Percentiles rank a stretch among this genome's conserved stretches.
Conservation (phyloP, 2,329 filamentous ascomycete genomes). For the Colletotrichum tamarilloi region DNA sequence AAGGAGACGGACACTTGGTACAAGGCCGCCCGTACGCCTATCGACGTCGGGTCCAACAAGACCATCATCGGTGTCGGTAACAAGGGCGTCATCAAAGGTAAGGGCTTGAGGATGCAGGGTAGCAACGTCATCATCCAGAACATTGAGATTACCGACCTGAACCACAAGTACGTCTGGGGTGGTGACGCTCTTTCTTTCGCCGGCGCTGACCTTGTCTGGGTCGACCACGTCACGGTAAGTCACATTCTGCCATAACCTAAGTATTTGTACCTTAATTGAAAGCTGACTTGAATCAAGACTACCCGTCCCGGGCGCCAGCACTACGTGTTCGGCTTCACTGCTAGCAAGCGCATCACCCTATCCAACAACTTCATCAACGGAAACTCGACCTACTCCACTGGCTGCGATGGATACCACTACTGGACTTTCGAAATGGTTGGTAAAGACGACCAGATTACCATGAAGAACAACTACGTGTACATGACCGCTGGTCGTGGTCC, state of each 20-base stretch:
- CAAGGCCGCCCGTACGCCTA: slow-evolving; percentile 28
- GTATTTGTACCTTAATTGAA: not conserved
- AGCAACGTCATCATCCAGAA: slow-evolving; percentile 34
- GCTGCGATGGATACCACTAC: slow-evolving; percentile 29
- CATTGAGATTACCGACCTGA: slow-evolving; percentile 27
- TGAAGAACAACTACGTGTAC: slow-evolving; percentile 39
- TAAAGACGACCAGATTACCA: slow-evolving; percentile 28
- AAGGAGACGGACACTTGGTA: slow-evolving; percentile 19
- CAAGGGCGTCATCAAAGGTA: slow-evolving; percentile 28
- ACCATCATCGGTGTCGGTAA: slow-evolving; percentile 27
- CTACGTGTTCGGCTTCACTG: slow-evolving; percentile 29
- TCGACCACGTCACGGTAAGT: slow-evolving; percentile 32
- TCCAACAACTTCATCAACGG: slow-evolving; percentile 35
- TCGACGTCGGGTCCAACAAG: slow-evolving; percentile 29
- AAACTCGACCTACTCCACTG: slow-evolving; percentile 22
- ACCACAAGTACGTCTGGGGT: slow-evolving; percentile 31
- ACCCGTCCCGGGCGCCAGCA: slow-evolving; percentile 29
- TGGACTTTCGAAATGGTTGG: slow-evolving; percentile 27
- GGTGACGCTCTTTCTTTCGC: slow-evolving; percentile 27
- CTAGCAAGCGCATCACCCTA: slow-evolving; percentile 32
- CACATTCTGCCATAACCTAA: no score
- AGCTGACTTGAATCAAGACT: slow-evolving; percentile 4
- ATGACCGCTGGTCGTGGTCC: slow-evolving; percentile 41
- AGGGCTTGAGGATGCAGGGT: slow-evolving; percentile 26
- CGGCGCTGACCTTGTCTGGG: slow-evolving; percentile 29